Base-by-base conservation (phyloP, 2,329 filamentous ascomycete species). In the Apiospora hydei region DNA sequence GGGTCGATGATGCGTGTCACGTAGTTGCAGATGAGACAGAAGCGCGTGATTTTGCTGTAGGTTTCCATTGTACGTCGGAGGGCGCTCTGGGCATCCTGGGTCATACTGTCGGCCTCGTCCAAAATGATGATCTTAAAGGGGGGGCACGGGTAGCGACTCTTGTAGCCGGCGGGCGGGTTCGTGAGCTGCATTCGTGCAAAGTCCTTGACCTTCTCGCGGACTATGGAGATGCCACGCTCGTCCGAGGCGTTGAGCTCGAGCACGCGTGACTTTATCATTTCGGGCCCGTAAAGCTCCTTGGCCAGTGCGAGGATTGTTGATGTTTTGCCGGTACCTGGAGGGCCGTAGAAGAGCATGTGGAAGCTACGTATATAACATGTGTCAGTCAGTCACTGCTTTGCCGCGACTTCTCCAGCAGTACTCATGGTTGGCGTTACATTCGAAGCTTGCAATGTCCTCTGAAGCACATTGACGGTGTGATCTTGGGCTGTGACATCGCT, bases 81-180 rank as follows among this genome's bases (percentile, higher is more conserved):
- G 6, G 97, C 96, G 73, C 91, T 94, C 85, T 99, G 96, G 16
- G 96, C 96, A 84, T 99, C 97, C 82, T 98, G 96, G 51, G 96
- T 99, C 96, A 99, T 98, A 76, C 93, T 96, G 82, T 99, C 96
- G 76, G 96, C 96, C 85, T 99, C 96, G 83, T 99, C 96, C 73
- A 99, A 90, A 73, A 99, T 94, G 80, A 99, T 96, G 81, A 99
- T 98, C 85, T 99, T 99, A 87, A 98, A 99, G 0, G 96, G 96
- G 30, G 96, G 96, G 81, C 96, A 98, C 0, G 96, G 95, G 79
- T 97, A 98, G 80, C 92, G 84, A 73, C 87, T 83, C 83, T 90
- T 86, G 85, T 93, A 89, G 77, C 91, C 85, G 74, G 91, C 83
- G 0, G 94, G 91, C 2, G 94, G 91, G 76, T 97, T 94, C 43